Conservation (phyloP, 2,329 filamentous ascomycete genomes). For the Colletotrichum aenigma region DNA sequence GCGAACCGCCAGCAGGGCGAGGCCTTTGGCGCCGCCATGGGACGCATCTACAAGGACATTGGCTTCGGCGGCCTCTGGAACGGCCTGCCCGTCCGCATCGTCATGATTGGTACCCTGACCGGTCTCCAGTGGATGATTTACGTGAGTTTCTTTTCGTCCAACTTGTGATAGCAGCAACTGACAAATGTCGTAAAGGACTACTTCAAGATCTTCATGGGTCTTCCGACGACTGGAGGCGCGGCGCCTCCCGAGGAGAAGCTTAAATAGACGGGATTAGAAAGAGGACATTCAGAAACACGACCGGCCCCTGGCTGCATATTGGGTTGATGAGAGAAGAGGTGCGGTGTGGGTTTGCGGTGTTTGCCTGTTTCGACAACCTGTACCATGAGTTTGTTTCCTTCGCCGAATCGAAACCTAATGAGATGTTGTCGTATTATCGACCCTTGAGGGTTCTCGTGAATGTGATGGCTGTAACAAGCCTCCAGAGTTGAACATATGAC, state of each 20-base stretch:
- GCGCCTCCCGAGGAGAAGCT: conserved; percentile 56
- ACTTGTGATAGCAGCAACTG: conserved; percentile 3
- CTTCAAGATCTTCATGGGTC: conserved; percentile 89
- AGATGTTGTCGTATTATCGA: background rate
- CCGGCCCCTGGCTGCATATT: background rate
- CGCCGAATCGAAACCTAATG: background rate
- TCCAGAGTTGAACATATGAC: background rate
- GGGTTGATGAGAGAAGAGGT: background rate
- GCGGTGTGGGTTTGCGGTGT: background rate
- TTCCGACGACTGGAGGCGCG: conserved; percentile 80
- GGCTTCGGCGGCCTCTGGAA: conserved; percentile 92
- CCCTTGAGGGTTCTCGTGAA: background rate
- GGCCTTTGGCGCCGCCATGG: conserved; percentile 75
- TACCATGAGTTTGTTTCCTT: background rate
- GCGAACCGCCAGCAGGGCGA: conserved; percentile 78
- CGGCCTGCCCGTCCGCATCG: conserved; percentile 80
- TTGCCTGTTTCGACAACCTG: background rate
- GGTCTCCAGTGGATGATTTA: conserved; percentile 95
- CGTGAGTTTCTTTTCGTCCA: conserved; percentile 47
- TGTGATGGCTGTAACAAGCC: background rate
- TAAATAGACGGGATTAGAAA: conserved; percentile 23
- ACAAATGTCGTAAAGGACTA: conserved; percentile 61
- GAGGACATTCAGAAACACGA: background rate
- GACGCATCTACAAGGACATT: conserved; percentile 84
- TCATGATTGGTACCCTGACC: conserved; percentile 86